Evolutionary conservation across 148 eudicot species (phyloP), one percentile per base, ranked within the genome.

Genomic region (Rhododendron griersonianum): DNA sequence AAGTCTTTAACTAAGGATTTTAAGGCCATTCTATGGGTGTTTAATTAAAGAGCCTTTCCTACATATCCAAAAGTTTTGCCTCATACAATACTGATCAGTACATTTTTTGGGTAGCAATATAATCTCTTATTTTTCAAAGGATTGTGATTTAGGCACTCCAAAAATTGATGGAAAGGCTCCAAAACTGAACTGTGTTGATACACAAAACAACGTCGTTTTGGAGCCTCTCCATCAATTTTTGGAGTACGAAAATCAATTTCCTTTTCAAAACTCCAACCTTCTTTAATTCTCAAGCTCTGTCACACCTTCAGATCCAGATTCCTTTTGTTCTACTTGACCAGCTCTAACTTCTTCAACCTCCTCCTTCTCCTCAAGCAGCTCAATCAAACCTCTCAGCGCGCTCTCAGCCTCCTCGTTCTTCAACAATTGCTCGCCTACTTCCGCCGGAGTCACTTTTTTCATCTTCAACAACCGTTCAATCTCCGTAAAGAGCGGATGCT

Each of bases 381-480:
- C 85, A 21, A 90, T 50, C 5, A 92, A 84, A 28, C 89, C 89
- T 39, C n/a, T 44, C 8, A 91, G 81, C 35, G 89, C 86, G 37
- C 30, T 21, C 48, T 93, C 94, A 19, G 83, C 41, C n/a, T 90
- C 90, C 5, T 90, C 92, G 23, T 51, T 65, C 87, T 86, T 89
- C 90, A 93, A 59, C 78, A 91, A 67, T 25, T 91, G 88, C 85
- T 89, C 92, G 5, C 76, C 91, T 47, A 93, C 86, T 48, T 89
- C 90, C 11, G 92, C 93, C 2, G 93, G 93, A 18, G 91, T 91
- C 57, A 91, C 91, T 81, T 63, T 83, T 1, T 57, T 84, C 15
- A 14, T 81, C 75, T 85, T 67, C 2, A 91, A 25, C 73, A 91
- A 37, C 4, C 45, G 67, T 37, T 89, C 81, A 6, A 94, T 84